Conservation (phyloP, 805 yeast genomes). For the Hanseniaspora lachancei region DNA sequence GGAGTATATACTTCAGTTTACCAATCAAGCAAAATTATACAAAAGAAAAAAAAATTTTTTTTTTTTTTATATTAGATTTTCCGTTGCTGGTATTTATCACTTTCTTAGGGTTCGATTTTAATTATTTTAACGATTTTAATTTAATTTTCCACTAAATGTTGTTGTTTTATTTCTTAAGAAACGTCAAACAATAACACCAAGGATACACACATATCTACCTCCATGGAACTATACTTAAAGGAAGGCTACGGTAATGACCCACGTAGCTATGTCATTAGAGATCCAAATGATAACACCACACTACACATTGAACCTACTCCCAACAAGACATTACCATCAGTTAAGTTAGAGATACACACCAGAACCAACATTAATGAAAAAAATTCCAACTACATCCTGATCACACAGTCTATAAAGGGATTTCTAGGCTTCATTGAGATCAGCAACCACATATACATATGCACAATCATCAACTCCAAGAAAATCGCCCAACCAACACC, state of each 20-base stretch:
- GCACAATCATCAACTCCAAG: constrained; percentile 63
- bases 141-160: too few relatives aligned
- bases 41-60: too few relatives aligned
- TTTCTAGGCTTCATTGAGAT: constrained; percentile 72
- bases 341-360: constrained; percentile 8
- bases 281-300: constrained; percentile 10
- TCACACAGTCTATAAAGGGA: constrained; percentile 33
- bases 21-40: too few relatives aligned
- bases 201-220: background rate
- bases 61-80: too few relatives aligned
- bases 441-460: constrained; percentile 53
- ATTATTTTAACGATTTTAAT: too few relatives aligned
- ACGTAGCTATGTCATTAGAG: constrained; percentile 5
- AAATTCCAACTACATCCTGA: background rate
- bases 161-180: too few relatives aligned
- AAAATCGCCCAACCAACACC: constrained; percentile 75
- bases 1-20: too few relatives aligned
- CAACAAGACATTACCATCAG: background rate
- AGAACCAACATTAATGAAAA: constrained; percentile 3
- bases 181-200: background rate
- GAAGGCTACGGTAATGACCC: background rate
- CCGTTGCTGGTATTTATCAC: too few relatives aligned
- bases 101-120: too few relatives aligned
- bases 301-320: background rate
- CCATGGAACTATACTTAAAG: constrained; percentile 8